Base-by-base conservation (phyloP, 2,329 filamentous ascomycete species). In the Ascochyta rabiei region DNA sequence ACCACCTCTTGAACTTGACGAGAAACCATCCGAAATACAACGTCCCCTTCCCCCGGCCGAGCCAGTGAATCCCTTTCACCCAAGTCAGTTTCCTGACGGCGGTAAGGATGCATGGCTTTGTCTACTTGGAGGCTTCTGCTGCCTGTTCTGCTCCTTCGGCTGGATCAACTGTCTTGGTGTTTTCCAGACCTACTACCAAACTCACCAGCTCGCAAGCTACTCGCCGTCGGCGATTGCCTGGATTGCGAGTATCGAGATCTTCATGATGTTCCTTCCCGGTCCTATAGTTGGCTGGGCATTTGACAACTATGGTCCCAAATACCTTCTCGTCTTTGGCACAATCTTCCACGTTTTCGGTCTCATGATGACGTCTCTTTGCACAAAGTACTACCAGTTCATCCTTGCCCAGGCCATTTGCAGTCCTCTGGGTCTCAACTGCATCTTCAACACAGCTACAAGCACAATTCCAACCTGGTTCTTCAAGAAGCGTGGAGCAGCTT, bases 231-330 rank as follows among this genome's bases (percentile, higher is more conserved):
- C 70, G 6, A 73, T 82, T 18, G 66, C 79, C 6, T 82, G 79
- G 79, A 81, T 81, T 13, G 67, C 77, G 1, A 79, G 78, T 0
- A 61, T 66, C 10, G 69, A 80, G 47, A 71, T 76, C 8, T 80
- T 79, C 57, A 70, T 80, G 61, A 79, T 88, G 77, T 82, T 83
- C 38, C 34, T 67, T 4, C 62, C 81, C 59, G 86, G 86, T 0
- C 85, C 86, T 0, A 63, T 89, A 7, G 80, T 86, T n/a, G 88
- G 88, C 1, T 84, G 82, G 35, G 41, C 87, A 0, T 89, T 82
- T 61, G 88, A 90, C 63, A 82, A 77, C 51, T 83, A 85, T 52
- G 88, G 88, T 0, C 85, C 87, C 0, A 79, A 81, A 24, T 80
- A 75, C 41, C 73, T 89, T 0, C 67, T 87, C 1, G 30, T 84